phyloP scores from a whole-genome alignment of 2,329 filamentous ascomycete species.

The Fusarium sp. region DNA sequence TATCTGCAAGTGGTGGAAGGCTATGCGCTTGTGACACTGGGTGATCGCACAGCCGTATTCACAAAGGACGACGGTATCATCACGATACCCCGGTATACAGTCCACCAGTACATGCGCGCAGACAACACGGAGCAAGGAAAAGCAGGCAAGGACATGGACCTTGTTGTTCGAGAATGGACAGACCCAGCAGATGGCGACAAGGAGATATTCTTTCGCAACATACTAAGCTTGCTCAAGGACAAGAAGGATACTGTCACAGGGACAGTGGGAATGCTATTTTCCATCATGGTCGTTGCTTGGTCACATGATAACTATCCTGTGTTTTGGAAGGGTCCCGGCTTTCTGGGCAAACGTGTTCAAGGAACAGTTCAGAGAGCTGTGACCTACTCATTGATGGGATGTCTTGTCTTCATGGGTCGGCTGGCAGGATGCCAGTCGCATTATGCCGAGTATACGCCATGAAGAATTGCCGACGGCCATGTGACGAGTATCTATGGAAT shows the following conservation, averaged over 20 bases:
- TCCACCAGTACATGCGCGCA: conserved; percentile 37
- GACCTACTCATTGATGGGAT: conserved; percentile 21
- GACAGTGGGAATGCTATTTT: conserved; percentile 20
- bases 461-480: not conserved
- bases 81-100: conserved; percentile 34
- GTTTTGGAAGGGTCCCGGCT: conserved; percentile 30
- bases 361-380: conserved; percentile 9
- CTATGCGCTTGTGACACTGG: conserved; percentile 38
- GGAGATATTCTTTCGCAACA: conserved; percentile 40
- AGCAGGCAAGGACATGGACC: conserved; percentile 20
- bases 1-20: conserved; percentile 35
- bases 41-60: conserved; percentile 33
- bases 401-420: conserved; percentile 9
- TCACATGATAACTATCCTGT: conserved; percentile 41
- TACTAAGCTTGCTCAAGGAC: conserved; percentile 35
- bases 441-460: conserved; percentile 16
- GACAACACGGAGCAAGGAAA: conserved; percentile 30
- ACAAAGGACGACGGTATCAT: conserved; percentile 32
- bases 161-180: conserved; percentile 39
- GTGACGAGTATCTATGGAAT: not conserved
- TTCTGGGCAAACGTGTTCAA: conserved; percentile 20
- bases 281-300: conserved; percentile 34
- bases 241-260: conserved; percentile 23
- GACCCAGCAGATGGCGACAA: conserved; percentile 40
- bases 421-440: conserved; percentile 15